phyloP scores from a whole-genome alignment of 2,329 filamentous ascomycete genomes.

The Nectriaceae sp. region DNA sequence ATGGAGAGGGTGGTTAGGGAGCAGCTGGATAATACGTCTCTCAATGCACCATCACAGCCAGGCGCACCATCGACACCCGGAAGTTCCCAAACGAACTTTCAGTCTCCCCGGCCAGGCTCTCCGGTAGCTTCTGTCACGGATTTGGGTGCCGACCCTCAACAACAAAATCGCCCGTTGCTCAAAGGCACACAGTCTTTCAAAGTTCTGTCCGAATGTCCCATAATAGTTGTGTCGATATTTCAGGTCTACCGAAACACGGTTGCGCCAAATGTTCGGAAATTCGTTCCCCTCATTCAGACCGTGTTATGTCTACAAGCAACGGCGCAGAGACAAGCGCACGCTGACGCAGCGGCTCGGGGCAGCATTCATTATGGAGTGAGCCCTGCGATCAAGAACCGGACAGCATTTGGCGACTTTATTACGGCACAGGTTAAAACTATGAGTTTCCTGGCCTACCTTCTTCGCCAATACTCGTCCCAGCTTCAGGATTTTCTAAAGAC shows the following conservation, averaged over 20 bases:
- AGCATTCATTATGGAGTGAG: slow-evolving; percentile 92
- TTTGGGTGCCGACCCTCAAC: slow-evolving; percentile 77
- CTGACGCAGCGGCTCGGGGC: slow-evolving; percentile 75
- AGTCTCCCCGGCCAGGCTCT: slow-evolving; percentile 87
- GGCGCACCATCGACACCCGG: slow-evolving; percentile 68
- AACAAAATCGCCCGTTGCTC: slow-evolving; percentile 76
- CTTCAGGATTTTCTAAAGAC: slow-evolving; percentile 84
- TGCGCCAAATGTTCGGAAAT: slow-evolving; percentile 81
- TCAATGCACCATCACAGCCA: slow-evolving; percentile 51
- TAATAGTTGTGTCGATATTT: slow-evolving; percentile 98
- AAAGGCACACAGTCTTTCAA: slow-evolving; percentile 99
- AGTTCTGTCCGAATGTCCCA: slow-evolving; percentile 94
- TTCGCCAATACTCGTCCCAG: slow-evolving; percentile 85
- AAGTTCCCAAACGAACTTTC: slow-evolving; percentile 70
- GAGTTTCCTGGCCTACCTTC: slow-evolving; percentile 94
- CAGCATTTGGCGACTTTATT: slow-evolving; percentile 95
- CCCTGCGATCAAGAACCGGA: slow-evolving; percentile 88
- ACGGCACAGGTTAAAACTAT: slow-evolving; percentile 99
- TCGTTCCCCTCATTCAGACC: slow-evolving; percentile 91
- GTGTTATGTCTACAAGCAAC: slow-evolving; percentile 87
- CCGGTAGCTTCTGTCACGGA: slow-evolving; percentile 83
- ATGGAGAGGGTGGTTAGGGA: slow-evolving; percentile 95
- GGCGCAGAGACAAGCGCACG: slow-evolving; percentile 89
- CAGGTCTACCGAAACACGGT: slow-evolving; percentile 86
- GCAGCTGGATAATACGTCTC: slow-evolving; percentile 79